Evolutionary conservation across 345 rosid genomes (phyloP), one percentile per base, ranked within the genome.

Genomic region (Brassica carinata): DNA sequence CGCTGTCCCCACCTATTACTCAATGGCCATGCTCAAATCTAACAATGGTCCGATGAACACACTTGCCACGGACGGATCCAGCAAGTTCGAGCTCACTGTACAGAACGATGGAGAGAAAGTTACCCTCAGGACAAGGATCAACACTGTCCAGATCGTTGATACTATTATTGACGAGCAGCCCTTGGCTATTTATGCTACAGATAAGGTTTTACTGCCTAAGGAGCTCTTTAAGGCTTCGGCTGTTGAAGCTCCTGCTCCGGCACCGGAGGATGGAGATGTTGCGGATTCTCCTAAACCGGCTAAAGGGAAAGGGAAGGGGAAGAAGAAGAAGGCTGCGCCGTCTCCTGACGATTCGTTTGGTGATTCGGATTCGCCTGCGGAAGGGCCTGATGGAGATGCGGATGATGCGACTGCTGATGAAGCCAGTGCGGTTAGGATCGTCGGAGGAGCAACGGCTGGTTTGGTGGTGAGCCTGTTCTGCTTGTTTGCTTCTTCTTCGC

Each of bases 11-110:
- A 61, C 93, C 0, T 96, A 96, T 82, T 83, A 84, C 74, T 92
- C 98, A 8, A 14, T 91, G 78, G 63, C 90, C 4, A 91, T 87
- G 95, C 87, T 96, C 76, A 92, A 85, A 77, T 88, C 97, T 85
- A 91, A 88, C 88, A 93, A 94, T 10, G 98, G 99, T 8, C 73
- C 83, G 8, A 92, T 86, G 95, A 96, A 90, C 97, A 92, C 99
- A 3, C 81, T 96, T 5, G 97, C 98, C 13, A 96, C 99, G 0
- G 91, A 92, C 10, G 97, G 98, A 34, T 89, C 93, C 2, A 88
- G 74, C 69, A 91, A 91, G 84, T 96, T 84, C 11, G 97, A 89
- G 80, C 84, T 96, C 79, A 92, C 90, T 0, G 95, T 96, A 15
- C 99, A 96, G 79, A 94, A 93, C 67, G 90, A 92, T 6, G 97